phyloP scores from a whole-genome alignment of 2,329 filamentous ascomycete species.

The Aspergillus spinulosporus region DNA sequence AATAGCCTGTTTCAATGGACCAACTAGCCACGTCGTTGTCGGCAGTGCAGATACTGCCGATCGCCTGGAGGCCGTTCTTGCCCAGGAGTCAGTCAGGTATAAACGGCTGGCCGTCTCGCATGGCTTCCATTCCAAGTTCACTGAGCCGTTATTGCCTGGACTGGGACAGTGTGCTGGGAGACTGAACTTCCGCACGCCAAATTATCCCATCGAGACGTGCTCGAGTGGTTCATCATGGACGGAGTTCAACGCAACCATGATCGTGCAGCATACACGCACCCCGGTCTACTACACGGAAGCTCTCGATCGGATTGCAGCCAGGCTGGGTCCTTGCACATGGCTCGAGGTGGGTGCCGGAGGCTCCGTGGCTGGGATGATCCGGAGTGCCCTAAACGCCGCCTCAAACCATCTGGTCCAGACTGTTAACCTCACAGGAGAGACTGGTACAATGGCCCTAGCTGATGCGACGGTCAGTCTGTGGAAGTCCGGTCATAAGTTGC shows the following conservation, averaged over 20 bases:
- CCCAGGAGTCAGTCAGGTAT: not conserved
- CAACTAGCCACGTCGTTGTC: not conserved
- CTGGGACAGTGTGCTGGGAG: conserved; percentile 27
- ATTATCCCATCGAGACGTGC: conserved; percentile 28
- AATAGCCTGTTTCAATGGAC: conserved; percentile 16
- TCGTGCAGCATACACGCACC: conserved; percentile 41
- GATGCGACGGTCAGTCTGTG: conserved; percentile 27
- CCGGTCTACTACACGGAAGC: conserved; percentile 50
- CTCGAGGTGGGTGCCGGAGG: conserved; percentile 40
- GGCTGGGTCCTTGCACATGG: conserved; percentile 26
- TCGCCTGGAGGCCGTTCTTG: not conserved
- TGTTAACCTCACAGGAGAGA: conserved; percentile 9
- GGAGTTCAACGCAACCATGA: not conserved
- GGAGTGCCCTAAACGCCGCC: conserved; percentile 25
- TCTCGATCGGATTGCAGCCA: conserved; percentile 30
- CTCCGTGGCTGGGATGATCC: conserved; percentile 36
- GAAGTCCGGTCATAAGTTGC: conserved; percentile 31
- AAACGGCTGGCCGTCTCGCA: conserved; percentile 45
- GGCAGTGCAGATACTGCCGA: not conserved
- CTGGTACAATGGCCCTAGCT: conserved; percentile 1
- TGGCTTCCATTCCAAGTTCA: conserved; percentile 49
- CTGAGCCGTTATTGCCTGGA: conserved; percentile 35
- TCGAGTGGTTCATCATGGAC: conserved; percentile 9
- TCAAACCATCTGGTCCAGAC: conserved; percentile 16
- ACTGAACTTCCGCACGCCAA: conserved; percentile 31